These are phyloP conservation scores for Rosa hybrid DNA, from an alignment of 331 rosid genomes.

Conservation along the genomic window DNA sequence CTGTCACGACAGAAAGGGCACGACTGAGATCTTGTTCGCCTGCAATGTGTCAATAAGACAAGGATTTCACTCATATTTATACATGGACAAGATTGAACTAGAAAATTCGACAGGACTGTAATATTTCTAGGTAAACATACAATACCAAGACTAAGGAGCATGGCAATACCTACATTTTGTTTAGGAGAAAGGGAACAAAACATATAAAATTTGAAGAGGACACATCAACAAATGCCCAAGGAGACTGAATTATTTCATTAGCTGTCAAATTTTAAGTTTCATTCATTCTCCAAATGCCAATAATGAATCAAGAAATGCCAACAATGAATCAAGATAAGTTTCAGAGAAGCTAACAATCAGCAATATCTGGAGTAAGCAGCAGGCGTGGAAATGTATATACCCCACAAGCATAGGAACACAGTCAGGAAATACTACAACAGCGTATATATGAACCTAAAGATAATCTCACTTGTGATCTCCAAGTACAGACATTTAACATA, in stretches of 20 bases:
- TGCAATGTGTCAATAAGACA: slow-evolving; percentile 36
- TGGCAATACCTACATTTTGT: background rate
- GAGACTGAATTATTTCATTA: background rate
- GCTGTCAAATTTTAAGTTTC: background rate
- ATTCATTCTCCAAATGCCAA: background rate
- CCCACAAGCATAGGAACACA: background rate
- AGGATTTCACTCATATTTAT: slow-evolving; percentile 9
- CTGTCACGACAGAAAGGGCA: slow-evolving; percentile 96
- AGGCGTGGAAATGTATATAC: background rate
- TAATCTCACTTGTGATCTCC: background rate
- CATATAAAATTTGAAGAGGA: background rate
- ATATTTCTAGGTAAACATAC: background rate
- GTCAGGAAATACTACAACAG: background rate
- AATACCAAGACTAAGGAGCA: background rate
- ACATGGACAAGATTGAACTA: background rate
- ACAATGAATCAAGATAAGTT: background rate
- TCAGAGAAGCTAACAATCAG: background rate
- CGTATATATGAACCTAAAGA: background rate
- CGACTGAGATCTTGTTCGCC: slow-evolving; percentile 86
- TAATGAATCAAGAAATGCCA: background rate
- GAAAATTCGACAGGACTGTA: background rate
- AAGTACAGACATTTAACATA: background rate
- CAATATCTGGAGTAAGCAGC: background rate
- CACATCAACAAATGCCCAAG: background rate
- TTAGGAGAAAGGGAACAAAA: background rate